Evolutionary conservation across 2,329 filamentous ascomycete species (phyloP), one percentile per base, ranked within the genome.

Genomic region (Stagonosporopsis cucurbitacearum): DNA sequence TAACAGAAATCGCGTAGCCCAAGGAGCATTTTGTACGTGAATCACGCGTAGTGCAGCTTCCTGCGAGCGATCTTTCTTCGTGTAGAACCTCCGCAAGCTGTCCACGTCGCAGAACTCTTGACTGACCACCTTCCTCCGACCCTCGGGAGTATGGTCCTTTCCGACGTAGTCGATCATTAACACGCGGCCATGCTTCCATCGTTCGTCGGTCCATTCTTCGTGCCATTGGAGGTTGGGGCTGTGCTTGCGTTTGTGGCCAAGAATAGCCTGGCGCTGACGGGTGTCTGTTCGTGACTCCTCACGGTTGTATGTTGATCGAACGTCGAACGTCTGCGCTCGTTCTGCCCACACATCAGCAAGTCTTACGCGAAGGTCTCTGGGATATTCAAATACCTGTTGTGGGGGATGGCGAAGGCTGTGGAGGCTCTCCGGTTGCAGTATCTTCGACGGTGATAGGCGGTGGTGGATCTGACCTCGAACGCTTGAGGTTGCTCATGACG

Each of bases 21-120:
- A 83, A 7, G 70, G 69, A 6, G 81, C 81, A 57, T 84, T 84
- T 64, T 84, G 82, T 4, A 84, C 79, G 57, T 84, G 82, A 2
- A 76, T 75, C n/a, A 78, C 71, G 6, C 76, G 60, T 25, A 77
- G 64, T 12, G 74, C 72, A 30, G 75, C 71, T 52, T 74, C 69
- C 17, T 69, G 61, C 3, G 71, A 68, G 42, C 75, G 63, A 13
- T 74, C 64, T 22, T 69, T 65, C 45, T 76, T 73, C 15, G 58
- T 67, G 59, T 82, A 83, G 57, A 81, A 78, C 23, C 68, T 73
- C n/a, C 76, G 70, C 45, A 84, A 65, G 15, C 70, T 75, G 42
- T 78, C 68, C 17, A 83, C 63, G 37, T 78, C 71, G 57, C 73
- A 70, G 42, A 83, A 80, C 57, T 83, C 81, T 54, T 81, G 78